Base-by-base conservation (phyloP, 495 filamentous ascomycete species). In the Amorphotheca resinae region DNA sequence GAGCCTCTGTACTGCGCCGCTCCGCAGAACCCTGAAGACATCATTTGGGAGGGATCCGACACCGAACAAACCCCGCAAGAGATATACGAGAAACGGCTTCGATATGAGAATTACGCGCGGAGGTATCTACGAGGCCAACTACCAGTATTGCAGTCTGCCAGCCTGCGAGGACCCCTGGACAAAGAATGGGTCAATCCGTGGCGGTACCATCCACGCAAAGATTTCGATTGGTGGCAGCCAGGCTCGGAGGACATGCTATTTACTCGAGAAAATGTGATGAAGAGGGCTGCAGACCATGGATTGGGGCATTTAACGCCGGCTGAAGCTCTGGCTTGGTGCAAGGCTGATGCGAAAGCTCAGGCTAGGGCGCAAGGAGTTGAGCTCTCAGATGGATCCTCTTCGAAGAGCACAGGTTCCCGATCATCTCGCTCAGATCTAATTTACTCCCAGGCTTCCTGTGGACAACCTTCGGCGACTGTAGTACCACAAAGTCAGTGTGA, bases 121-220 rank as follows among this genome's bases (percentile, higher is more conserved):
- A 41, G 51, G 33, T 50, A 22, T 33, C 16, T 35, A 9, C 16
- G 17, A 15, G 54, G 54, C 2, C 26, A 47, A 11, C n/a, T 41
- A 18, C 54, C 54, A n/a, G 15, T 49, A 14, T 20, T 57, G 44
- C 39, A 44, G 9, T 57, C 54, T 49, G 48, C 52, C 7, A 34
- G 21, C 12, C 44, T 57, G n/a, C 42, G 38, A 48, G 54, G 54
- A 14, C 54, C 51, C 1, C 33, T 57, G 6, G 22, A 39, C 0
- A 34, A 31, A 11, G 30, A 36, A 17, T 57, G 54, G 54, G 26
- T 33, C 17, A 54, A 57, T 33, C 54, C 54, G 22, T 57, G 54
- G 54, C 38, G 39, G 22, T 33, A 41, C 22, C 21, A 39, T 17
- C 31, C 40, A 20, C 40, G 22, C 43, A 38, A 38, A n/a, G 17